These are phyloP conservation scores for Pterocarpus macrocarpus DNA, from an alignment of 306 rosid genomes.

Conservation along the genomic window DNA sequence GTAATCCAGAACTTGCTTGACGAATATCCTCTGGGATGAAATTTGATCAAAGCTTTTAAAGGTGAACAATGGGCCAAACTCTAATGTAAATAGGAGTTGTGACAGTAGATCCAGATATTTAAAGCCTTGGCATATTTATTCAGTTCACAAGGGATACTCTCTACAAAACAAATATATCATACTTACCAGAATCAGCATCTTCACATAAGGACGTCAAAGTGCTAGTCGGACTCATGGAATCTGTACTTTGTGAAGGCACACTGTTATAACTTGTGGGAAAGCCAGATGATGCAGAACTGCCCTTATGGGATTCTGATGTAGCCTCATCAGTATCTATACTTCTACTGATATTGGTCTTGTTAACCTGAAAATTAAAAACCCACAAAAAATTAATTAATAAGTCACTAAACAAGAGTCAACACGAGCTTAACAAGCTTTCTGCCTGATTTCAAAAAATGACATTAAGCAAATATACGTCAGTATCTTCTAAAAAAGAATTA, in stretches of 20 bases:
- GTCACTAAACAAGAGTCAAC: slow-evolving; percentile 26
- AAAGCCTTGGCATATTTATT: slow-evolving; percentile 26
- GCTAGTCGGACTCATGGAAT: slow-evolving; percentile 83
- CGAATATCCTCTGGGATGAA: slow-evolving; percentile 64
- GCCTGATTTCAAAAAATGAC: slow-evolving; percentile 29
- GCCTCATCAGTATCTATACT: slow-evolving; percentile 55
- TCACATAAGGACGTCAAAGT: slow-evolving; percentile 76
- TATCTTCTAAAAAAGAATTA: slow-evolving; percentile 24
- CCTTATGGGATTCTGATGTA: slow-evolving; percentile 61
- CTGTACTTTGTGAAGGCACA: slow-evolving; percentile 66
- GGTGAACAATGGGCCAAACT: slow-evolving; percentile 28
- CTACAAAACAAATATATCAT: slow-evolving; percentile 44
- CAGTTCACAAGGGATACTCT: slow-evolving; percentile 35
- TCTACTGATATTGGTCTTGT: slow-evolving; percentile 72
- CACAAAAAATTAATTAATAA: slow-evolving; percentile 34
- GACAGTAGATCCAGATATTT: slow-evolving; percentile 27
- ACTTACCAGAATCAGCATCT: slow-evolving; percentile 87
- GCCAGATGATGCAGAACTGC: slow-evolving; percentile 67
- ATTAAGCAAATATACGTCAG: slow-evolving; percentile 12
- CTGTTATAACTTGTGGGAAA: slow-evolving; percentile 59
- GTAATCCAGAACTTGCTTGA: slow-evolving; percentile 66
- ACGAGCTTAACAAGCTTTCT: slow-evolving; percentile 39
- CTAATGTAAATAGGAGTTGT: background rate
- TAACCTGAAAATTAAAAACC: slow-evolving; percentile 62
- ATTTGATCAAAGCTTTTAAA: slow-evolving; percentile 42